Conservation (phyloP, 495 filamentous ascomycete genomes). For the Penicillium roqueforti region DNA sequence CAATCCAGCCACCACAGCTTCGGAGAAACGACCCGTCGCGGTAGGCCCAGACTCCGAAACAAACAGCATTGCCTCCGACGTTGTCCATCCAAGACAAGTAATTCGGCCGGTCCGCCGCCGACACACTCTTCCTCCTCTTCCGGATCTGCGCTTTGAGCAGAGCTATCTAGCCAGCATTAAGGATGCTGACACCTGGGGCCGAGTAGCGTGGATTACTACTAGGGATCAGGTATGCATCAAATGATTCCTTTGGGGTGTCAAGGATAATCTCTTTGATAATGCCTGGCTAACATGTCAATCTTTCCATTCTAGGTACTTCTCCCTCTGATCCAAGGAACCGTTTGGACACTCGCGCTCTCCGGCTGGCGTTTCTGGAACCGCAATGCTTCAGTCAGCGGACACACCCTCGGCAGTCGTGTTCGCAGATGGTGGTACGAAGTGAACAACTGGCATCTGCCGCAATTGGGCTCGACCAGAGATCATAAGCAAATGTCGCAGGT, state of each 20-base stretch:
- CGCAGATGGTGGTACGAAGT: constrained; percentile 89
- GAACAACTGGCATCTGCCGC: constrained; percentile 74
- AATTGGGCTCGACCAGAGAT: constrained; percentile 21
- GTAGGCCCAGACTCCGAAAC: constrained; percentile 49
- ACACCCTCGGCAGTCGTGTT: constrained; percentile 62
- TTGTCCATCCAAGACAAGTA: constrained; percentile 50
- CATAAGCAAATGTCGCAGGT: constrained; percentile 38
- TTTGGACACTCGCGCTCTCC: constrained; percentile 74
- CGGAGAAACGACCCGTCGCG: constrained; percentile 46
- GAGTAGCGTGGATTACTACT: constrained; percentile 76
- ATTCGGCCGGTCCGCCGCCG: constrained; percentile 51
- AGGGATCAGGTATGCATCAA: constrained; percentile 72
- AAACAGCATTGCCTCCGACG: constrained; percentile 41
- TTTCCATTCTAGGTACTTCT: constrained; percentile 60
- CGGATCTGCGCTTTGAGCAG: constrained; percentile 94
- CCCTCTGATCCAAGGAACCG: constrained; percentile 73
- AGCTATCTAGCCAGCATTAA: constrained; percentile 86
- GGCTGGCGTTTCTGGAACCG: constrained; percentile 86
- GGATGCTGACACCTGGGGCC: constrained; percentile 68
- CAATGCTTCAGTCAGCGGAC: constrained; percentile 63
- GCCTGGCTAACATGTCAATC: constrained; percentile 2
- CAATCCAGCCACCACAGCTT: constrained; percentile 71
- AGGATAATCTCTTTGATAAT: not conserved
- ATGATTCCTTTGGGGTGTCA: not conserved
- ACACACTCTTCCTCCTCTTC: constrained; percentile 71